These are phyloP conservation scores for Globisporangium perplexum DNA, from an alignment of 352 stramenopile species.

Conservation along the genomic window DNA sequence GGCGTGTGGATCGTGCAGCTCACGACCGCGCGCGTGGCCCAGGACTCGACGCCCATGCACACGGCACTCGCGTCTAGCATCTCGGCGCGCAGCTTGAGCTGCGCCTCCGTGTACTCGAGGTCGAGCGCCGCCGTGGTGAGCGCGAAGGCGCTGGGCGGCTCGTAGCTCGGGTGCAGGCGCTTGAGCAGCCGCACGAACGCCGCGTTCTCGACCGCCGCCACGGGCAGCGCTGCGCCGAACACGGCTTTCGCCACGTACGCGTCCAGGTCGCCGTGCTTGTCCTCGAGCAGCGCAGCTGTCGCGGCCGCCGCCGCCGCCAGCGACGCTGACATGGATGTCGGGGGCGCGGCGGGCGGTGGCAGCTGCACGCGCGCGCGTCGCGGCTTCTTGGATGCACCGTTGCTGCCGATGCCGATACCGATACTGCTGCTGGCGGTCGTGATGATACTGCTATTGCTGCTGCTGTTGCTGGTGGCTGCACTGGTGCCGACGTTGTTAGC, in stretches of 20 bases:
- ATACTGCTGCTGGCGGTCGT: background rate
- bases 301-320: background rate
- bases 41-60: constrained; percentile 53
- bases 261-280: constrained; percentile 48
- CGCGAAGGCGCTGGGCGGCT: constrained; percentile 38
- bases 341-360: constrained; percentile 10
- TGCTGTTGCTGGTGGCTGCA: too few species aligned
- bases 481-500: too few species aligned
- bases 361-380: constrained; percentile 12
- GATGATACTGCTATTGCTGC: background rate
- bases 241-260: constrained; percentile 53
- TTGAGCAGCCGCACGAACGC: constrained; percentile 63
- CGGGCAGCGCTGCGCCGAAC: constrained; percentile 39
- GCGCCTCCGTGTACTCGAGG: constrained; percentile 54
- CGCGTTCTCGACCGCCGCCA: constrained; percentile 51
- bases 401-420: background rate
- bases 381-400: constrained; percentile 16
- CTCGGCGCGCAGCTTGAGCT: constrained; percentile 51
- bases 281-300: constrained; percentile 17
- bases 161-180: constrained; percentile 43
- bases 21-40: constrained; percentile 41
- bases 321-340: background rate
- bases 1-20: constrained; percentile 56
- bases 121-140: constrained; percentile 49
- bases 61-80: constrained; percentile 41